Conservation (phyloP, 1,284 basidiomycete genomes). For the Ganoderma boninense region DNA sequence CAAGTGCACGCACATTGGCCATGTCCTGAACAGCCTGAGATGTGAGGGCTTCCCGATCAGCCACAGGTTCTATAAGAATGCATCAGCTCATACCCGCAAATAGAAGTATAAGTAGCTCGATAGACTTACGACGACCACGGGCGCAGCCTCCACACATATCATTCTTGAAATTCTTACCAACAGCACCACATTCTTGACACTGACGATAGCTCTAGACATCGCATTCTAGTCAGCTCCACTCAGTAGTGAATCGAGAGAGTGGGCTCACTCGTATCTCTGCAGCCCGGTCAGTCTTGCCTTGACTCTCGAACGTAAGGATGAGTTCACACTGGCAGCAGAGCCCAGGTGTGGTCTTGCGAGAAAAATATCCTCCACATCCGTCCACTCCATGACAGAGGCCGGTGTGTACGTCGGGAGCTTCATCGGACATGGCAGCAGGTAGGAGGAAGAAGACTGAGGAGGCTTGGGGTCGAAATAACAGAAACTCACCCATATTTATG, state of each 20-base stretch:
- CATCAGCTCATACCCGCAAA: no score
- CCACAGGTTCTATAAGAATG: no score
- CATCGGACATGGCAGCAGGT: no score
- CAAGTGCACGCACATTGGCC: no score
- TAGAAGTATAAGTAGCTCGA: not conserved
- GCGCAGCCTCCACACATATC: not conserved
- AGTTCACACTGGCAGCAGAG: not conserved
- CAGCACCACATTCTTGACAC: not conserved
- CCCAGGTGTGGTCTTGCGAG: not conserved
- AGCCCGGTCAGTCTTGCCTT: not conserved
- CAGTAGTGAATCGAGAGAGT: not conserved
- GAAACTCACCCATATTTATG: no score
- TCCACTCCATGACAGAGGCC: not conserved
- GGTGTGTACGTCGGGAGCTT: no score
- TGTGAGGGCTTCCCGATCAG: no score
- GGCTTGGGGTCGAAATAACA: no score
- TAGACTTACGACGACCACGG: not conserved
- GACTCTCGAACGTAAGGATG: not conserved
- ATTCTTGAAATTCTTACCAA: not conserved
- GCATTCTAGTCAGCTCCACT: not conserved
- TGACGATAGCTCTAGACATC: not conserved
- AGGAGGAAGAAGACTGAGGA: no score
- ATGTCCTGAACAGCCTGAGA: no score
- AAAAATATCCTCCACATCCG: not conserved
- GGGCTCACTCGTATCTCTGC: not conserved